Evolutionary conservation across 106 monocot genomes (phyloP).

Genomic region (Dendrobium huoshanense): DNA sequence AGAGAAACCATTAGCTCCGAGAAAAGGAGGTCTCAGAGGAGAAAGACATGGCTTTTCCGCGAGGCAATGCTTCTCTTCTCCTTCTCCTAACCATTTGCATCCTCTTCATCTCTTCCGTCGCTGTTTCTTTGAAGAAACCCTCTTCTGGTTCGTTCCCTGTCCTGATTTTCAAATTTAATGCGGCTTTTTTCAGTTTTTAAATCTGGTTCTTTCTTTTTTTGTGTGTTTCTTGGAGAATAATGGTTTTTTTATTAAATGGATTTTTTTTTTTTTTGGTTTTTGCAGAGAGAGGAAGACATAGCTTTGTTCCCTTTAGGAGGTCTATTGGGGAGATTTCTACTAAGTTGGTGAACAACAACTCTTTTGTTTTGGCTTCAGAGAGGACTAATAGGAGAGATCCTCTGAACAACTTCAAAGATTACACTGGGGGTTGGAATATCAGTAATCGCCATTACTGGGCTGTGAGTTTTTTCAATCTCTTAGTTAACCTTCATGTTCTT

Average conservation of each 20-base stretch:
- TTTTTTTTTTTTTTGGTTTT: neutral
- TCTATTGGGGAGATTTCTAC: slow-evolving; percentile 13
- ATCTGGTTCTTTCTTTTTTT: neutral
- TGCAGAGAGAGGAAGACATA: neutral
- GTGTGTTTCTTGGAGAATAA: neutral
- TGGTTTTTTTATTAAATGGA: neutral
- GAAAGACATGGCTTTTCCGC: neutral
- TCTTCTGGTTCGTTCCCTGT: neutral
- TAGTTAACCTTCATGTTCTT: neutral
- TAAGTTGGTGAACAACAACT: slow-evolving; percentile 18
- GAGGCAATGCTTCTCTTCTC: slow-evolving; percentile 1
- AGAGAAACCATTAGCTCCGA: neutral
- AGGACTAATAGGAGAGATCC: slow-evolving; percentile 77
- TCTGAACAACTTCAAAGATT: slow-evolving; percentile 36
- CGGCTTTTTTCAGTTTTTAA: neutral
- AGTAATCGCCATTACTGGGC: slow-evolving; percentile 82
- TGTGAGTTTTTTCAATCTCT: slow-evolving; percentile 30
- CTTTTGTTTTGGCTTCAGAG: slow-evolving; percentile 52
- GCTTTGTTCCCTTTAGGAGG: slow-evolving; percentile 30
- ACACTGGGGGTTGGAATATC: slow-evolving; percentile 94
- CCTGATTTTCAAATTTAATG: too few species aligned
- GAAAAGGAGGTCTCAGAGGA: neutral
- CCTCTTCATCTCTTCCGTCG: neutral
- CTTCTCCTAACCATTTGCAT: slow-evolving; percentile 1
- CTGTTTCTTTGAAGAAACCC: neutral